A percentile compares a stretch with the other conserved stretches of the same genome.
phyloP scores from a whole-genome alignment of 192 early-diverging fungal species.

The Paraglomus brasilianum region DNA sequence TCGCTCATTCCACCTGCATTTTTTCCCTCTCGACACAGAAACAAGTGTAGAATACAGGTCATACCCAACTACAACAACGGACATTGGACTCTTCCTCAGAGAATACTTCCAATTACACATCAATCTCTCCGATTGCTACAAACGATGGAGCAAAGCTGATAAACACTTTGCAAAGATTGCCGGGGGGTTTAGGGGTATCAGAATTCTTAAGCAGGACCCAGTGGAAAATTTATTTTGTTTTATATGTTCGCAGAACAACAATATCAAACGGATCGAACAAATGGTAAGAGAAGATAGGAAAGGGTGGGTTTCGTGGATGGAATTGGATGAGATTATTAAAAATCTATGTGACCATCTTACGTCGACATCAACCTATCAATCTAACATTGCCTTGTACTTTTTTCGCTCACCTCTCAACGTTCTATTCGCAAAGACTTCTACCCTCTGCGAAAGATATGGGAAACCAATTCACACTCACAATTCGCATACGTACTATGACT shows the following conservation, averaged over 20 bases:
- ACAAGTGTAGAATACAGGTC: conserved; percentile 30
- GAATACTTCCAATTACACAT: conserved; percentile 91
- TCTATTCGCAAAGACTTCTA: no score
- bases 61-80: background rate
- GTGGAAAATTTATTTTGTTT: conserved; percentile 87
- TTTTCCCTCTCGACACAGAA: conserved; percentile 27
- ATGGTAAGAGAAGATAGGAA: conserved; percentile 55
- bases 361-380: background rate
- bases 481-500: conserved; percentile 56
- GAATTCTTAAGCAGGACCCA: conserved; percentile 81
- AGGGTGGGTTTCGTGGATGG: conserved; percentile 16
- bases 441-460: conserved; percentile 44
- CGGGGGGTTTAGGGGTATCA: conserved; percentile 58
- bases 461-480: conserved; percentile 39
- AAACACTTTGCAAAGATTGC: conserved; percentile 65
- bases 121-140: conserved; percentile 55
- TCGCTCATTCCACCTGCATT: background rate
- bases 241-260: conserved; percentile 94
- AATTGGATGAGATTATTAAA: conserved; percentile 10
- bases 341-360: conserved; percentile 45
- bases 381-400: no score
- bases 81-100: conserved; percentile 38
- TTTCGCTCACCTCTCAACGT: background rate
- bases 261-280: conserved; percentile 84
- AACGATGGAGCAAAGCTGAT: conserved; percentile 59